Evolutionary conservation across 306 rosid species (phyloP).

Genomic region (Pyrus betulifolia): DNA sequence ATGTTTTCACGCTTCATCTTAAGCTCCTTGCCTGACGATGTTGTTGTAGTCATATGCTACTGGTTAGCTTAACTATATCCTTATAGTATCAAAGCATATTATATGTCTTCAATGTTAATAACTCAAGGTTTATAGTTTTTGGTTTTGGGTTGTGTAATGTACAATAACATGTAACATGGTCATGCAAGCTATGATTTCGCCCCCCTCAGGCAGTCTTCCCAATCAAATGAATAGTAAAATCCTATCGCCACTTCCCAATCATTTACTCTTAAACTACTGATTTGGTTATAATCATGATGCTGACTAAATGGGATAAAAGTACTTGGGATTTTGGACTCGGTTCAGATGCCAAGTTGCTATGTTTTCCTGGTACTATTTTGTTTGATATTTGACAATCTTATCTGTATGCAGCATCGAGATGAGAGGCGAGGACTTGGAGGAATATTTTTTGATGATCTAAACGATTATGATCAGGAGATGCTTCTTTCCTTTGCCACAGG

Average conservation of each 20-base stretch:
- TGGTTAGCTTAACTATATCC: no score
- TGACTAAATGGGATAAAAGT: not conserved
- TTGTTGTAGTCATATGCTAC: not conserved
- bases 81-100: no score
- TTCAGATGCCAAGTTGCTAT: not conserved
- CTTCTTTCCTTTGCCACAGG: slow-evolving; percentile 94
- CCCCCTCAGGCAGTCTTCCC: not conserved
- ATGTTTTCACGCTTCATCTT: not conserved
- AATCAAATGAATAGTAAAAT: not conserved
- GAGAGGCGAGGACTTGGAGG: slow-evolving; percentile 99
- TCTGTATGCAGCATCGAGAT: slow-evolving; percentile 69
- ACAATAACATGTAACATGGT: no score
- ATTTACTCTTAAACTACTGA: not conserved
- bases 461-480: slow-evolving; percentile 97
- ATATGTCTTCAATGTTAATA: not conserved
- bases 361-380: not conserved
- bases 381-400: slow-evolving; percentile 9
- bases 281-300: not conserved
- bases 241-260: not conserved
- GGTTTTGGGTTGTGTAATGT: not conserved
- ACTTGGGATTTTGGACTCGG: not conserved
- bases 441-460: slow-evolving; percentile 90
- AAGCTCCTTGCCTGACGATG: not conserved
- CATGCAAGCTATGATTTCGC: no score
- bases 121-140: not conserved